Percentiles rank a stretch among this genome's conserved stretches.
Conservation (phyloP, 129 eudicot species). For the Chrysanthemum seticuspe region DNA sequence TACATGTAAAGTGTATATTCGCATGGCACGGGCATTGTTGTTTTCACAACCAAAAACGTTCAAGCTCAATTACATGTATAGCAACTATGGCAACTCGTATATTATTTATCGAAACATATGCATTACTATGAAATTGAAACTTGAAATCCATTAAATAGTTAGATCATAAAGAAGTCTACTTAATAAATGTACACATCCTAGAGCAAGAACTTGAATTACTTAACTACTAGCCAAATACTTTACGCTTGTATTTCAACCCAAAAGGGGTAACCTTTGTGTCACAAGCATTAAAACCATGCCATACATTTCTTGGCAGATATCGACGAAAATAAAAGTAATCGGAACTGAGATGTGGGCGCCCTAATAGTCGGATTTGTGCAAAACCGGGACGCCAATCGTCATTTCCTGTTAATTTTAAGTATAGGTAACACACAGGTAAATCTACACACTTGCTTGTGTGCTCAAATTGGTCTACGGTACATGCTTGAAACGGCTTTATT, state of each 20-base stretch:
- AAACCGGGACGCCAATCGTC: conserved; percentile 81
- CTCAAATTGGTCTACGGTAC: conserved; percentile 58
- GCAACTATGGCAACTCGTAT: no score
- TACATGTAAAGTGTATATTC: no score
- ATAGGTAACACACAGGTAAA: conserved; percentile 52
- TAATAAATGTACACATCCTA: neutral
- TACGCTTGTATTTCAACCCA: conserved; percentile 44
- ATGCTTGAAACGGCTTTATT: conserved; percentile 63
- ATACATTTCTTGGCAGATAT: conserved; percentile 52
- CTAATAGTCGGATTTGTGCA: conserved; percentile 52
- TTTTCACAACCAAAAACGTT: no score
- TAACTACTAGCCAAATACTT: conserved; percentile 34
- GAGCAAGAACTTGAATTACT: neutral
- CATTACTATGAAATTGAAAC: no score
- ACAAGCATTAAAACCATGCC: conserved; percentile 58
- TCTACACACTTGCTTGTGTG: conserved; percentile 54
- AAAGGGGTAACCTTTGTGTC: conserved; percentile 46
- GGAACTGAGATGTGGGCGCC: conserved; percentile 47
- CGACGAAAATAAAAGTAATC: conserved; percentile 45
- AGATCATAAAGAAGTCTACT: no score
- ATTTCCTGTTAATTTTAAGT: conserved; percentile 44
- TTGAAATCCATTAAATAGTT: no score
- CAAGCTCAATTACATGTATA: no score
- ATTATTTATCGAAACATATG: no score
- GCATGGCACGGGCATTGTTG: no score